Evolutionary conservation across 2,329 filamentous ascomycete species (phyloP).

Genomic region (Sordariomycetes sp.): DNA sequence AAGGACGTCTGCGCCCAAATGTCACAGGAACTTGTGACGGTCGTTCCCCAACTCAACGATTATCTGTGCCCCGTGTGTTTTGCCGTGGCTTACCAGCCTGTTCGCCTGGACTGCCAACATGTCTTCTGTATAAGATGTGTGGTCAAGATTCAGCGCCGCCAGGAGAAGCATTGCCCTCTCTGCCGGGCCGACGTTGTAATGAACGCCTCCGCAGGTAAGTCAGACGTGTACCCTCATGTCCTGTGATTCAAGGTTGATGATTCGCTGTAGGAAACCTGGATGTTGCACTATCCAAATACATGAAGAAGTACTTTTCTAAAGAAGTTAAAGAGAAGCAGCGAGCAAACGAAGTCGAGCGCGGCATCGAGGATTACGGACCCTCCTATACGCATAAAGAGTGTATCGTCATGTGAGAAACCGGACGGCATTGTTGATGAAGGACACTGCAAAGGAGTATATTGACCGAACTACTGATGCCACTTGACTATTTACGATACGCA

Average conservation of each 20-base stretch:
- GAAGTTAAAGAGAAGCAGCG: slow-evolving; percentile 59
- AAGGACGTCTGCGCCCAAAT: slow-evolving; percentile 69
- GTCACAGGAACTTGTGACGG: slow-evolving; percentile 59
- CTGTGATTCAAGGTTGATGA: neutral
- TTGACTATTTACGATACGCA: too few species aligned
- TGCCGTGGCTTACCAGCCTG: slow-evolving; percentile 69
- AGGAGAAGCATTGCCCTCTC: slow-evolving; percentile 62
- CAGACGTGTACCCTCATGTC: too few species aligned
- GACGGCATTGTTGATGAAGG: too few species aligned
- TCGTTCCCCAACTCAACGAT: slow-evolving; percentile 76
- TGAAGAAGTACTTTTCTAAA: slow-evolving; percentile 67
- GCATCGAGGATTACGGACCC: slow-evolving; percentile 62
- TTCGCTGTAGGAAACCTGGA: slow-evolving; percentile 58
- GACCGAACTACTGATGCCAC: too few species aligned
- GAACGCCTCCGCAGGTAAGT: slow-evolving; percentile 55
- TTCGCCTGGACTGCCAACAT: slow-evolving; percentile 67
- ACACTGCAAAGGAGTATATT: too few species aligned
- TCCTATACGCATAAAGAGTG: slow-evolving; percentile 52
- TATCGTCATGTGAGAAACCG: slow-evolving; percentile 47
- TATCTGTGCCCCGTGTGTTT: slow-evolving; percentile 77
- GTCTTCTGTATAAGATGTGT: slow-evolving; percentile 80
- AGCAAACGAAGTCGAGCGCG: slow-evolving; percentile 68
- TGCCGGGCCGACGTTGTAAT: slow-evolving; percentile 66
- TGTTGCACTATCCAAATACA: slow-evolving; percentile 53
- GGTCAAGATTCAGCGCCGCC: slow-evolving; percentile 66